Conservation (phyloP, 1,139 yeast genomes). For the Yamadazyma epiphylla region DNA sequence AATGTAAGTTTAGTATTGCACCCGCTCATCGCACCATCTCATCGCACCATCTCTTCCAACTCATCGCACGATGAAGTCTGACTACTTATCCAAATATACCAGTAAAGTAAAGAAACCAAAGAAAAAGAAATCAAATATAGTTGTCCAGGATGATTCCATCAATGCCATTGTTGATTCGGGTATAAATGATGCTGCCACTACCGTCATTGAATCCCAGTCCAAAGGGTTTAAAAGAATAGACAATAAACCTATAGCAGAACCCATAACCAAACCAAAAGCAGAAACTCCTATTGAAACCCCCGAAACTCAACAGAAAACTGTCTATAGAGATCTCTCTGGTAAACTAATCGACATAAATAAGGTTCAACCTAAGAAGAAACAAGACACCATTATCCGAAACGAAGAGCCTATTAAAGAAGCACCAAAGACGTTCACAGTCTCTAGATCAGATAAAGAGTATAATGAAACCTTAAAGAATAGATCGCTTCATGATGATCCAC, state of each 20-base stretch:
- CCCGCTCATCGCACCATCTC: neutral
- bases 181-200: constrained; percentile 12
- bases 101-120: constrained; percentile 10
- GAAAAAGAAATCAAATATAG: constrained; percentile 9
- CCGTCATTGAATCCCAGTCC: constrained; percentile 17
- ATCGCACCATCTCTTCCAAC: neutral
- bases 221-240: constrained; percentile 41
- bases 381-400: constrained; percentile 5
- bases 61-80: constrained; percentile 13
- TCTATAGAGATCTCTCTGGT: constrained; percentile 41
- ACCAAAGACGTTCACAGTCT: constrained; percentile 23
- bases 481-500: constrained; percentile 66
- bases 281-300: constrained; percentile 2
- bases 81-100: constrained; percentile 17
- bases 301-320: constrained; percentile 17
- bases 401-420: constrained; percentile 7
- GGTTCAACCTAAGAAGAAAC: constrained; percentile 3
- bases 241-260: constrained; percentile 14
- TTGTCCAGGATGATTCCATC: constrained; percentile 10
- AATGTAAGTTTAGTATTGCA: neutral
- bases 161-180: neutral
- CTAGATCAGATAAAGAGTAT: constrained; percentile 34
- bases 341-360: constrained; percentile 28
- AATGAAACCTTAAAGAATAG: constrained; percentile 29
- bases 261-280: too few species aligned